Evolutionary conservation across 352 stramenopile genomes (phyloP).

Genomic region (Phytophthora palmivora): DNA sequence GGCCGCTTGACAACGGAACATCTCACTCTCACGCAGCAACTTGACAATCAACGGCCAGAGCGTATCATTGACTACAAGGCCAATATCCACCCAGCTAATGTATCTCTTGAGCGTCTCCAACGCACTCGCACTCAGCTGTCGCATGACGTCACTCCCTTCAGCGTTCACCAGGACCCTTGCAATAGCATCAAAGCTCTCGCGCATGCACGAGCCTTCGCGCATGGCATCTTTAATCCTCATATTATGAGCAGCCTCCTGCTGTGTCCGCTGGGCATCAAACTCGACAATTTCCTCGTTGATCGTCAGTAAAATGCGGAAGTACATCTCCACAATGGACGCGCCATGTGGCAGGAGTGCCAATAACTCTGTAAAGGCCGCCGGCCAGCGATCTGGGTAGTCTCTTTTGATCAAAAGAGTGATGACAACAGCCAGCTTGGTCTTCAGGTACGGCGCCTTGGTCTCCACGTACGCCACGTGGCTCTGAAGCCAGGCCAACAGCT

Average conservation of each 20-base stretch:
- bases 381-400: conserved; percentile 91
- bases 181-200: conserved; percentile 83
- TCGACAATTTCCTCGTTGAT: conserved; percentile 94
- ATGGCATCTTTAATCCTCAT: conserved; percentile 92
- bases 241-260: conserved; percentile 68
- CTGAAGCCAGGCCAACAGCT: conserved; percentile 74
- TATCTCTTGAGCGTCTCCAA: conserved; percentile 87
- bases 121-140: conserved; percentile 66
- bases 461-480: conserved; percentile 69
- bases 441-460: conserved; percentile 73
- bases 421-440: conserved; percentile 87
- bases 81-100: conserved; percentile 89
- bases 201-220: conserved; percentile 77
- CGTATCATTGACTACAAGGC: conserved; percentile 83
- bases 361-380: conserved; percentile 86
- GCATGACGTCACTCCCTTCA: conserved; percentile 73
- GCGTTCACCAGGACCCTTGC: conserved; percentile 84
- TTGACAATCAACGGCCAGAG: conserved; percentile 82
- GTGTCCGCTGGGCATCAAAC: conserved; percentile 76
- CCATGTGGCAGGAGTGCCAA: conserved; percentile 72
- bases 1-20: conserved; percentile 69
- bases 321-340: conserved; percentile 90
- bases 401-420: conserved; percentile 86
- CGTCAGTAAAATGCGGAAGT: conserved; percentile 89
- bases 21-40: conserved; percentile 63